Evolutionary conservation across 2,329 filamentous ascomycete genomes (phyloP).

Genomic region (Arthrinium puccinioides): DNA sequence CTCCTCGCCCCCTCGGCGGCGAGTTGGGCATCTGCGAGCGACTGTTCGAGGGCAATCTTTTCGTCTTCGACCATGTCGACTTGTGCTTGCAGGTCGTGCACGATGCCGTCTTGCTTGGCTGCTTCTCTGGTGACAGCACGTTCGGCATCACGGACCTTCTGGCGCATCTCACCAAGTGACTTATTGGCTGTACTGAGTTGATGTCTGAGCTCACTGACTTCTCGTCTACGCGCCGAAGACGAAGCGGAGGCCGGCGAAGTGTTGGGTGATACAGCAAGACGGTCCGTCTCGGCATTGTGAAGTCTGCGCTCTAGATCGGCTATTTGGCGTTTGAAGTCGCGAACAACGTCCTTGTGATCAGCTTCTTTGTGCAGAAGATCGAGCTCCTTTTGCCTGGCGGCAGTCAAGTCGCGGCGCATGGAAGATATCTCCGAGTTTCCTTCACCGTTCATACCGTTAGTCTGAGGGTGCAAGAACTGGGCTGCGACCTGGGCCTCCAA

Average conservation of each 20-base stretch:
- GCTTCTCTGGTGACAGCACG: conserved; percentile 12
- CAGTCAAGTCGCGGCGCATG: conserved; percentile 55
- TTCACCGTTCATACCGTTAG: conserved; percentile 26
- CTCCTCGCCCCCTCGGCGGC: conserved; percentile 42
- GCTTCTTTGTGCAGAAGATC: conserved; percentile 59
- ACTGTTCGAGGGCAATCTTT: conserved; percentile 48
- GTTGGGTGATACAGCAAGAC: no score
- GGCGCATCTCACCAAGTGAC: conserved; percentile 44
- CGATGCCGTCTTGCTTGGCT: conserved; percentile 27
- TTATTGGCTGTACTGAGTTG: conserved; percentile 15
- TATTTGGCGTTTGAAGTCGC: conserved; percentile 57
- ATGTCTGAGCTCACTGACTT: conserved; percentile 43
- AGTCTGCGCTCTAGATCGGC: conserved; percentile 60
- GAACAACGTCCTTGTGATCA: conserved; percentile 54
- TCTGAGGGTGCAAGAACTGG: conserved; percentile 21
- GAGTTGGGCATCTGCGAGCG: conserved; percentile 47
- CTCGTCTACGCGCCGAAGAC: conserved; percentile 46
- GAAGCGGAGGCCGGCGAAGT: conserved; percentile 39
- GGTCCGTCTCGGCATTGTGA: conserved; percentile 50
- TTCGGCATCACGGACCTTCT: conserved; percentile 43
- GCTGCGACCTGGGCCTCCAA: conserved; percentile 38
- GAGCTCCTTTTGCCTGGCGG: conserved; percentile 59
- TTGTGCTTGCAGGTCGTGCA: conserved; percentile 56
- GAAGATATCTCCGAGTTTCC: conserved; percentile 49
- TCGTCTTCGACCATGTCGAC: conserved; percentile 59